Evolutionary conservation across 2,329 filamentous ascomycete species (phyloP), one percentile per base, ranked within the genome.

Genomic region (Furcasterigmium sp.): DNA sequence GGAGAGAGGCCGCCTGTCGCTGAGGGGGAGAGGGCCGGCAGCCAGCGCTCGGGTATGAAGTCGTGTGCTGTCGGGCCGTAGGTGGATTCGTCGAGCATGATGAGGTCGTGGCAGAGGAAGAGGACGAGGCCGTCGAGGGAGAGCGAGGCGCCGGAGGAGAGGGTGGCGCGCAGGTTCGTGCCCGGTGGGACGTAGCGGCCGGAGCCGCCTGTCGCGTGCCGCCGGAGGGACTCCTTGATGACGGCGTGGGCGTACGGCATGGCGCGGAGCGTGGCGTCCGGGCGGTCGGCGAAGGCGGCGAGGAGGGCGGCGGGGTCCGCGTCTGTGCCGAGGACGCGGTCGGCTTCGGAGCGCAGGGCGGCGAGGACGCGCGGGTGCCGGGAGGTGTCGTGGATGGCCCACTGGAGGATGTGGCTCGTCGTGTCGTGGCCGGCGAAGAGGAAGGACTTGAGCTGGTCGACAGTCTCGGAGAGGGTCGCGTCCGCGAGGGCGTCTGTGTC

Each of bases 371-470:
- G 44, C 0, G 66, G 63, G 0, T 56, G 56, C 4, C 56, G 56
- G 4, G 58, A 57, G 0, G 69, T 56, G 43, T 66, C 56, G 47
- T 68, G 67, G 18, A 64, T 56, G 1, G 54, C 49, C 61, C 63
- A 69, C 9, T 61, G 53, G 2, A 69, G 50, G 2, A 61, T 51
- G 45, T 59, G 62, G 28, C 58, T 60, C 2, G 65, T 66, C 3
- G 67, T 68, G 46, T 69, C 65, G 36, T 69, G 66, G 3, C 67
- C 65, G 3, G 64, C 65, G 30, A 70, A 64, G 11, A 68, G 50
- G 47, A 70, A 69, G 0, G 60, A 59, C 40, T 62, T 63, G 25
- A 69, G 48, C 46, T 67, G 63, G 41, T 66, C 61, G 28, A 55
- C 56, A 3, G 61, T 63, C 30, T 56, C 49, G 14, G 54, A 29